These are phyloP conservation scores for Coniochaeta prunicola DNA, from an alignment of 2,329 filamentous ascomycete species.

Conservation along the genomic window DNA sequence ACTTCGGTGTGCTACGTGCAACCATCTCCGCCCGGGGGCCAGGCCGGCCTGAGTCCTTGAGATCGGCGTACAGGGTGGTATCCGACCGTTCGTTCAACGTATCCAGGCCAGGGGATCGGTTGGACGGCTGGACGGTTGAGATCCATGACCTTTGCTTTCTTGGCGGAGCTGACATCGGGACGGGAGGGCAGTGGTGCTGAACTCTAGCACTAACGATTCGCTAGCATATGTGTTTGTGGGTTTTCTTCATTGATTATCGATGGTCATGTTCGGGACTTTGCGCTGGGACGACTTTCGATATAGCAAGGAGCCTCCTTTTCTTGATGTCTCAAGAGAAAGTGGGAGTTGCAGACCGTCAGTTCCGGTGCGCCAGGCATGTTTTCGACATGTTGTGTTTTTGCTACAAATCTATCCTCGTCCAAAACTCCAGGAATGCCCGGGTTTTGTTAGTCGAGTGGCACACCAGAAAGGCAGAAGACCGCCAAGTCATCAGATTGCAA, in stretches of 20 bases:
- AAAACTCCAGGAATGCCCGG: not conserved
- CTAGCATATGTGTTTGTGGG: not conserved
- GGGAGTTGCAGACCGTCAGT: not conserved
- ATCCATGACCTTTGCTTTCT: not conserved
- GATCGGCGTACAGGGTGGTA: not conserved
- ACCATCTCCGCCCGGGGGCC: not conserved
- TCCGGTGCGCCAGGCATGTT: not conserved
- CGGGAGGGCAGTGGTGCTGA: not conserved
- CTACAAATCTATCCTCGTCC: not conserved
- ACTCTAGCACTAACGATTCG: not conserved
- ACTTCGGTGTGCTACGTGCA: not conserved
- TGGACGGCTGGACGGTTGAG: too few species aligned
- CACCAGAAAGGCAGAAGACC: not conserved
- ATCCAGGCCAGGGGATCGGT: too few species aligned
- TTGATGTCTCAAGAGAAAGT: not conserved
- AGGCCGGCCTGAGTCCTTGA: not conserved
- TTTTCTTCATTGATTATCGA: not conserved
- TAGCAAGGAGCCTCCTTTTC: not conserved
- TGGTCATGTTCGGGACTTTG: not conserved
- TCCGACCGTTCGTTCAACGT: not conserved
- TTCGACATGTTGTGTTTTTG: not conserved
- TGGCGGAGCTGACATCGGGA: not conserved
- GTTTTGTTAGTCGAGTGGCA: not conserved
- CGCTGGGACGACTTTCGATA: not conserved
- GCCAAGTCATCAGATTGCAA: not conserved